A percentile compares a stretch with the other conserved stretches of the same genome.
phyloP scores from a whole-genome alignment of 805 yeast genomes.

The Metschnikowia vanudenii region DNA sequence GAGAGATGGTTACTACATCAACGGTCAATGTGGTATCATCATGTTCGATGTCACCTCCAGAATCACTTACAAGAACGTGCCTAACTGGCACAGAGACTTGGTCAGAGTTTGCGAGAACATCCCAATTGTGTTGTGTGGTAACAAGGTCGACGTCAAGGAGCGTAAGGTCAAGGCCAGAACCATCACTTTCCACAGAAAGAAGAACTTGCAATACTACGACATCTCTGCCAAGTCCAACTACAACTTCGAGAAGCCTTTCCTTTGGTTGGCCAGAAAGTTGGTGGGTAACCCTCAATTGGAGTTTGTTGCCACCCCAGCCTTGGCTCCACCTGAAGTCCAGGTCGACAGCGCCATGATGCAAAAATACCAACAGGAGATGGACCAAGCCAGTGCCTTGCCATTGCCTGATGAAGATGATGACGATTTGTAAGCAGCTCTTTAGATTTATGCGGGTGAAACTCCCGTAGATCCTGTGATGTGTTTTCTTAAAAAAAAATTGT shows the following conservation, averaged over 20 bases:
- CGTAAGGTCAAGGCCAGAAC: slow-evolving; percentile 99
- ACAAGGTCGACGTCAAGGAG: slow-evolving; percentile 99
- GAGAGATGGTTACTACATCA: slow-evolving; percentile 99
- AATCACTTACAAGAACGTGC: slow-evolving; percentile 99
- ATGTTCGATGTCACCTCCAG: slow-evolving; percentile 99
- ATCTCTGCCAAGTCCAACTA: slow-evolving; percentile 99
- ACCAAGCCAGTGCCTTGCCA: slow-evolving; percentile 98
- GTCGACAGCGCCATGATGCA: slow-evolving; percentile 96
- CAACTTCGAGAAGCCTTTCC: slow-evolving; percentile 99
- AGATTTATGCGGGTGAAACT: not conserved
- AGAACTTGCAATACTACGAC: slow-evolving; percentile 98
- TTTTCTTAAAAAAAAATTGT: not conserved
- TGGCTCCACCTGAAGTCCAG: slow-evolving; percentile 99
- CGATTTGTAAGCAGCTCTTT: slow-evolving; percentile 65
- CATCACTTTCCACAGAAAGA: slow-evolving; percentile 99
- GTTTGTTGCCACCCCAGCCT: slow-evolving; percentile 98
- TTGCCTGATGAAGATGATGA: slow-evolving; percentile 99
- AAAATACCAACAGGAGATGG: slow-evolving; percentile 99
- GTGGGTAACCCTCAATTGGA: slow-evolving; percentile 98
- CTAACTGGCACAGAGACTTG: slow-evolving; percentile 99
- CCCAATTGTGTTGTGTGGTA: slow-evolving; percentile 98
- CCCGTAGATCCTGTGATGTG: not conserved
- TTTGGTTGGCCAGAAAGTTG: slow-evolving; percentile 99
- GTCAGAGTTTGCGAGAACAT: slow-evolving; percentile 99
- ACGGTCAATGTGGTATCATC: slow-evolving; percentile 99